These are phyloP conservation scores for Aspergillus nomiae DNA, from an alignment of 2,329 filamentous ascomycete species.

Conservation along the genomic window DNA sequence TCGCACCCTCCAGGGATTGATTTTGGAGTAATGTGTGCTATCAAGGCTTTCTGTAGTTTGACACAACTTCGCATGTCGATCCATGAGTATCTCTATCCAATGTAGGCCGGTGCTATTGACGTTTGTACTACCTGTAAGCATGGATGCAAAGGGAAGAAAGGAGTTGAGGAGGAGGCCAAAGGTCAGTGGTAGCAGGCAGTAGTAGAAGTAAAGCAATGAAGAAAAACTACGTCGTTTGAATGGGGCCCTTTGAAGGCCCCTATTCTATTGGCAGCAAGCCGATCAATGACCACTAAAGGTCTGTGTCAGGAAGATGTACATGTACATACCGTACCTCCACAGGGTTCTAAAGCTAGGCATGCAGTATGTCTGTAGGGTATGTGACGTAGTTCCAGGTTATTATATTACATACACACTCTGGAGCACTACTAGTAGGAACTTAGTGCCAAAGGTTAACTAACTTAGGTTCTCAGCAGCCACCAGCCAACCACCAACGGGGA, in stretches of 20 bases:
- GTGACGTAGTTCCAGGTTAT: not conserved
- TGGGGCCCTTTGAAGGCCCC: not conserved
- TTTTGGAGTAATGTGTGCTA: constrained; percentile 10
- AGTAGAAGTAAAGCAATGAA: not conserved
- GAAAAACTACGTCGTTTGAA: not conserved
- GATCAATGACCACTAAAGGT: too few species aligned
- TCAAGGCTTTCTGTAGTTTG: constrained; percentile 7
- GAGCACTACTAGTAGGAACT: not conserved
- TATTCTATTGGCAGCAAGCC: not conserved
- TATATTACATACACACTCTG: not conserved
- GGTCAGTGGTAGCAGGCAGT: not conserved
- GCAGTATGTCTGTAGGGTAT: not conserved
- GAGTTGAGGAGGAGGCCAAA: not conserved
- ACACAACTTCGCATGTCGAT: constrained; percentile 14
- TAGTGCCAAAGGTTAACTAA: not conserved
- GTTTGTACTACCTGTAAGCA: not conserved
- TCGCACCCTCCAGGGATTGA: not conserved
- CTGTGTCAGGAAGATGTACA: not conserved
- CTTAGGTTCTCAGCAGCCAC: not conserved
- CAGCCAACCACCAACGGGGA: constrained; percentile 6
- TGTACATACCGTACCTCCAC: not conserved
- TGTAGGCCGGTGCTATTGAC: not conserved
- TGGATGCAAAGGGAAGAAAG: not conserved
- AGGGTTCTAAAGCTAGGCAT: too few species aligned
- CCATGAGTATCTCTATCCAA: constrained; percentile 4